Percentiles rank a stretch among this genome's conserved stretches.
Evolutionary conservation across 257 asterid genomes (phyloP).

Genomic region (Nicotiana tabacum): DNA sequence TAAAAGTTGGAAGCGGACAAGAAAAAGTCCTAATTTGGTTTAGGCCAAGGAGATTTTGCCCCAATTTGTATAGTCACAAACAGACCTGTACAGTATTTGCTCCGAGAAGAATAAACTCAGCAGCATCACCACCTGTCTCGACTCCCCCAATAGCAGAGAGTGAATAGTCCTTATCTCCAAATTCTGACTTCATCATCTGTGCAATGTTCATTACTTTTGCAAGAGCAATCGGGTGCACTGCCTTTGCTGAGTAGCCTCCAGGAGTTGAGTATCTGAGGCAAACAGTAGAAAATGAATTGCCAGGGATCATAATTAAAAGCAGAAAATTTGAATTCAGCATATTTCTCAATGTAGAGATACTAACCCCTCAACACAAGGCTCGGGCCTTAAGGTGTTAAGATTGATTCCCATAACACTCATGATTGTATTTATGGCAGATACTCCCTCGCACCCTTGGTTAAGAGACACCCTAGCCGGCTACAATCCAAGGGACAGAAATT

Average conservation of each 20-base stretch:
- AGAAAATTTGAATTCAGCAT: background rate
- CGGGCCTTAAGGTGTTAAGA: conserved; percentile 77
- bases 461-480: conserved; percentile 88
- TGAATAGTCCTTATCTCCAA: conserved; percentile 48
- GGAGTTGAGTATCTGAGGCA: conserved; percentile 80
- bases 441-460: conserved; percentile 79
- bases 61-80: background rate
- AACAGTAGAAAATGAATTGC: background rate
- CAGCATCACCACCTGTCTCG: conserved; percentile 89
- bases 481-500: conserved; percentile 4
- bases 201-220: conserved; percentile 96
- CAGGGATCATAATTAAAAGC: background rate
- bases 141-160: conserved; percentile 98
- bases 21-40: background rate
- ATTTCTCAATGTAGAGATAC: conserved; percentile 6
- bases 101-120: conserved; percentile 94
- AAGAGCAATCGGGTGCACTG: conserved; percentile 98
- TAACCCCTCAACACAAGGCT: conserved; percentile 99
- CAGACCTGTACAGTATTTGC: conserved; percentile 88
- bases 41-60: background rate
- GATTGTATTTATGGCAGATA: conserved; percentile 89
- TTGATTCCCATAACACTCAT: conserved; percentile 99
- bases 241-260: conserved; percentile 93
- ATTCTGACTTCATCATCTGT: conserved; percentile 75
- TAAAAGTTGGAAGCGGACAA: background rate